A percentile compares a stretch with the other conserved stretches of the same genome.
phyloP scores from a whole-genome alignment of 306 rosid genomes.

The Quercus aquifolioides region DNA sequence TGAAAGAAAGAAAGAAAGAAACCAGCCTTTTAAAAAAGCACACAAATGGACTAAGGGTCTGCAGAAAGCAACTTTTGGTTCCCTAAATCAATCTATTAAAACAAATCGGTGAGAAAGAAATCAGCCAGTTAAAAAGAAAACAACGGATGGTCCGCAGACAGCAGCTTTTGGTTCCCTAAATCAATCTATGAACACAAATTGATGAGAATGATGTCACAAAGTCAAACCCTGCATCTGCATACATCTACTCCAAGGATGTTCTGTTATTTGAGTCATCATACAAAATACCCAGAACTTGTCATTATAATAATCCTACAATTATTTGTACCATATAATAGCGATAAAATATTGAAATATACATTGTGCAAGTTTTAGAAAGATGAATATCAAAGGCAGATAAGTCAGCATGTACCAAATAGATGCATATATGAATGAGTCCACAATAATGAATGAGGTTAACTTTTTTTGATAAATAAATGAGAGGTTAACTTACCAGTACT shows the following conservation, averaged over 20 bases:
- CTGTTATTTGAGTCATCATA: neutral
- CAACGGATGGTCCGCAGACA: neutral
- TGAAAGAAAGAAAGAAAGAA: neutral
- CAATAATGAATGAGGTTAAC: neutral
- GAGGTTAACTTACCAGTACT: constrained; percentile 72
- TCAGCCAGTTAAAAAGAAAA: neutral
- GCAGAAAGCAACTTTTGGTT: neutral
- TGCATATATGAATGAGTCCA: neutral
- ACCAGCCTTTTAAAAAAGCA: neutral
- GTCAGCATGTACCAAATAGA: constrained; percentile 5
- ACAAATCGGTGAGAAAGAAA: neutral
- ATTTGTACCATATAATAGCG: neutral
- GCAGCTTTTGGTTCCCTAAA: neutral
- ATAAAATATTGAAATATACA: neutral
- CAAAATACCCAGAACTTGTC: neutral
- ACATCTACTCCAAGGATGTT: neutral
- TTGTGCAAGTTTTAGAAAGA: neutral
- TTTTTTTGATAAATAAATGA: neutral
- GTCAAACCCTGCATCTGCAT: too few relatives aligned
- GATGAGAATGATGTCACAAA: neutral
- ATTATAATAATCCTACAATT: neutral
- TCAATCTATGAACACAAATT: neutral
- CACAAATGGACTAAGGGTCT: neutral
- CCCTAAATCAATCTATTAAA: neutral
- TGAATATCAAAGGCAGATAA: neutral